A percentile compares a stretch with the other conserved stretches of the same genome.
These are phyloP conservation scores for Xylaria sp. DNA, from an alignment of 495 filamentous ascomycete genomes.

Conservation along the genomic window DNA sequence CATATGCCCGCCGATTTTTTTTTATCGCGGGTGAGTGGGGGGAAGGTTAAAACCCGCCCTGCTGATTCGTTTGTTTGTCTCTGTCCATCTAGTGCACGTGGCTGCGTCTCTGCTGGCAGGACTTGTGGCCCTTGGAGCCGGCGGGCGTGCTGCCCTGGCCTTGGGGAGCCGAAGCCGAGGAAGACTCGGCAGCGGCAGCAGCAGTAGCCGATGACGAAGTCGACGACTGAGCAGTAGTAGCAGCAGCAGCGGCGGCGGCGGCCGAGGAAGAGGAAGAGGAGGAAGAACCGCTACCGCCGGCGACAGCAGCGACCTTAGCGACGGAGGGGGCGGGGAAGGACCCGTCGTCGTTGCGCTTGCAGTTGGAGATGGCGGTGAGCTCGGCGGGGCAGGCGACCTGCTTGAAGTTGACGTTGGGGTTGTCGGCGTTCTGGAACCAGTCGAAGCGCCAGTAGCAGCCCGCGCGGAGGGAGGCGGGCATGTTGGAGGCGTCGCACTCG, in stretches of 20 bases:
- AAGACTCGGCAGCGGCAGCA: not conserved
- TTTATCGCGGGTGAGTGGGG: not conserved
- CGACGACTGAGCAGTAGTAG: too few species aligned
- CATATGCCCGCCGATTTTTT: not conserved
- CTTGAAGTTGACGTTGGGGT: slow-evolving; percentile 60
- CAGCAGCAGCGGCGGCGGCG: not conserved
- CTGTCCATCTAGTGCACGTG: not conserved
- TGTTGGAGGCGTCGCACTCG: slow-evolving; percentile 50
- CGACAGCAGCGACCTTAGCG: not conserved
- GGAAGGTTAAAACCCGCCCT: not conserved
- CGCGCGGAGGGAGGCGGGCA: slow-evolving; percentile 57
- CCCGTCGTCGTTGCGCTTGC: slow-evolving; percentile 45
- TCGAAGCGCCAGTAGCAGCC: slow-evolving; percentile 68
- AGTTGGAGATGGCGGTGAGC: slow-evolving; percentile 59
- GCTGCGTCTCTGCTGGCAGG: not conserved
- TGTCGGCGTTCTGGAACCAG: slow-evolving; percentile 64
- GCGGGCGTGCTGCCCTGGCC: too few species aligned
- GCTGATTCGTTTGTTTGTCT: not conserved
- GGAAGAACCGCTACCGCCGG: not conserved
- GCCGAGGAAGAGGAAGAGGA: not conserved
- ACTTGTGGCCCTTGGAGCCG: too few species aligned
- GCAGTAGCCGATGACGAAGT: too few species aligned
- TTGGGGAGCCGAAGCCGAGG: not conserved
- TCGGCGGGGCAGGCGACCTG: slow-evolving; percentile 62
- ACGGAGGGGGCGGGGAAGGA: slow-evolving; percentile 35